Conservation (phyloP, 1,139 yeast genomes). For the Casaregolazyma lundiana region DNA sequence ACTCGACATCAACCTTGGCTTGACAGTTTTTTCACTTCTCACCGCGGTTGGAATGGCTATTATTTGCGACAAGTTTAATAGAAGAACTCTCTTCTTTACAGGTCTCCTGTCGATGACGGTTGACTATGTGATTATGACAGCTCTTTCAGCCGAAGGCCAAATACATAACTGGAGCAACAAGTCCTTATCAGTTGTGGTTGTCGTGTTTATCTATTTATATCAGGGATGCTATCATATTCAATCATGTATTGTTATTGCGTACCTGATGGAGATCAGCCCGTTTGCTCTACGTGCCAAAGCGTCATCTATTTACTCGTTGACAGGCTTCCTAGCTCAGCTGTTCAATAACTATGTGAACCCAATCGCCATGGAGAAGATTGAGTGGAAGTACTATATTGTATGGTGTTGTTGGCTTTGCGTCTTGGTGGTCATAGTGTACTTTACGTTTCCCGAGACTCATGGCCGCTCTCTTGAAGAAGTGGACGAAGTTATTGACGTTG, state of each 20-base stretch:
- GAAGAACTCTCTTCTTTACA: background rate
- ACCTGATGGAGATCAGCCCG: constrained; percentile 35
- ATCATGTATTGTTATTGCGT: constrained; percentile 17
- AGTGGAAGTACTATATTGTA: constrained; percentile 24
- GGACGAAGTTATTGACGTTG: constrained; percentile 20
- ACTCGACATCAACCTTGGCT: background rate
- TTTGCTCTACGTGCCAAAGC: constrained; percentile 35
- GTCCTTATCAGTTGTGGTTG: constrained; percentile 2
- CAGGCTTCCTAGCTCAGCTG: constrained; percentile 36
- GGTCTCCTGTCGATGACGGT: background rate
- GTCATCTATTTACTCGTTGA: background rate
- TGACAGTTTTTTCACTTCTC: background rate
- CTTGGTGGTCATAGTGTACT: constrained; percentile 47
- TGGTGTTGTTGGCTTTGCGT: constrained; percentile 25
- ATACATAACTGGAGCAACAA: background rate
- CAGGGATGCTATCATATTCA: background rate
- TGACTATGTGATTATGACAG: constrained; percentile 8
- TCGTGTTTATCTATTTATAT: constrained; percentile 1
- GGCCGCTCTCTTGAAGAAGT: constrained; percentile 91
- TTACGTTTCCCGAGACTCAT: constrained; percentile 88
- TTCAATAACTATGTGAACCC: constrained; percentile 42
- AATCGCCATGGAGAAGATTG: constrained; percentile 24
- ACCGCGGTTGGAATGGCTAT: background rate
- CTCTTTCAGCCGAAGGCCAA: constrained; percentile 2
- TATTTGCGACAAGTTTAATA: background rate